A percentile compares a stretch with the other conserved stretches of the same genome.
These are phyloP conservation scores for Candida schatavii DNA, from an alignment of 805 yeast genomes.

Conservation along the genomic window DNA sequence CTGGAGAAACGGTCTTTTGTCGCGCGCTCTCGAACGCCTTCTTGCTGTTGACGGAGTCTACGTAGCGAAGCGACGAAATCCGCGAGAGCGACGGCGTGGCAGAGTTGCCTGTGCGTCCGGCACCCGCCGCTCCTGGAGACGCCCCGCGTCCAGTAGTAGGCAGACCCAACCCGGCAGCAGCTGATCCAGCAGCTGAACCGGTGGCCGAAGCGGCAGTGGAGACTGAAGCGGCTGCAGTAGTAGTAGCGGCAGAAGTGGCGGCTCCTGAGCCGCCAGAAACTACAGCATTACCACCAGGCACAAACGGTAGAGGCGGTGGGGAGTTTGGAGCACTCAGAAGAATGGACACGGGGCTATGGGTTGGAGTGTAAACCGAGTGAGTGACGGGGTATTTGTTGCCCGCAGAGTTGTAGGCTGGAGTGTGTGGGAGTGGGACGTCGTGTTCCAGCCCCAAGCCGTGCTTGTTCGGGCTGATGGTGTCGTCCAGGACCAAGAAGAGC, in stretches of 20 bases:
- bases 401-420: background rate
- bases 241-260: background rate
- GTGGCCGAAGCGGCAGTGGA: constrained; percentile 5
- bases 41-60: constrained; percentile 6
- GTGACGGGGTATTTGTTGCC: background rate
- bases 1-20: constrained; percentile 3
- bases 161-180: background rate
- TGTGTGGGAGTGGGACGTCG: background rate
- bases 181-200: background rate
- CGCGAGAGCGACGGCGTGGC: background rate
- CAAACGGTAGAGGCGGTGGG: background rate
- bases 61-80: constrained; percentile 2
- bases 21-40: constrained; percentile 9
- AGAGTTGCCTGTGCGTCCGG: background rate
- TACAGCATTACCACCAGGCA: background rate
- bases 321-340: too few species aligned
- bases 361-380: background rate
- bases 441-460: constrained; percentile 14
- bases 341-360: background rate
- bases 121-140: background rate
- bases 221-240: background rate
- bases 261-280: background rate
- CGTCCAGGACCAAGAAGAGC: constrained; percentile 12
- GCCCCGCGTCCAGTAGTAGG: background rate
- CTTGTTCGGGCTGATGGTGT: constrained; percentile 16